A percentile compares a stretch with the other conserved stretches of the same genome.
Evolutionary conservation across 371 early-diverging fungal species (phyloP).

Genomic region (Mortierella sp.): DNA sequence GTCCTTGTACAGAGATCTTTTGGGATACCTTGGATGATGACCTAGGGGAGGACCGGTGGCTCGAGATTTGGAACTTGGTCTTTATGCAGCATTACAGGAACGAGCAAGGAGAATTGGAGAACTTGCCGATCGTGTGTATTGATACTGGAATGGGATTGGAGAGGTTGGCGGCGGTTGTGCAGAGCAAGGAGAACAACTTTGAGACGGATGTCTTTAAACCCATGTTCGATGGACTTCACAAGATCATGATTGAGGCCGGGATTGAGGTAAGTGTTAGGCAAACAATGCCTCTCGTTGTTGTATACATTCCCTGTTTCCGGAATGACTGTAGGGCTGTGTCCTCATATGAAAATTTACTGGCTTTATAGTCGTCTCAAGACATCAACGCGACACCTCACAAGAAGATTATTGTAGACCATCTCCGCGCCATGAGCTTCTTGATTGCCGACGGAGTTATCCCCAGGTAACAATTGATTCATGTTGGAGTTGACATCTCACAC

Average conservation of each 20-base stretch:
- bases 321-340: background rate
- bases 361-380: slow-evolving; percentile 30
- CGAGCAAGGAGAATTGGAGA: slow-evolving; percentile 67
- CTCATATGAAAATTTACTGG: background rate
- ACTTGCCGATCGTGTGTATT: slow-evolving; percentile 75
- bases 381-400: slow-evolving; percentile 62
- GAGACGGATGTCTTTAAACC: slow-evolving; percentile 78
- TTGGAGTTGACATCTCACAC: background rate
- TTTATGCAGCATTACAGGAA: slow-evolving; percentile 83
- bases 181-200: slow-evolving; percentile 76
- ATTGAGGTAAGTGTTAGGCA: slow-evolving; percentile 32
- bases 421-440: slow-evolving; percentile 80
- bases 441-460: slow-evolving; percentile 87
- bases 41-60: slow-evolving; percentile 72
- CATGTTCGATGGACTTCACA: slow-evolving; percentile 64
- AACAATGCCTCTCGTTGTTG: background rate
- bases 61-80: slow-evolving; percentile 91
- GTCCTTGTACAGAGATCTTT: slow-evolving; percentile 87
- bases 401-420: slow-evolving; percentile 84
- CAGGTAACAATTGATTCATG: slow-evolving; percentile 52
- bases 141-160: slow-evolving; percentile 92
- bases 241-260: slow-evolving; percentile 58
- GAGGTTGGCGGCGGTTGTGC: slow-evolving; percentile 73
- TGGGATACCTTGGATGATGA: slow-evolving; percentile 78
- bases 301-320: background rate